Base-by-base conservation (phyloP, 805 yeast genomes). In the Teunomyces cretensis region DNA sequence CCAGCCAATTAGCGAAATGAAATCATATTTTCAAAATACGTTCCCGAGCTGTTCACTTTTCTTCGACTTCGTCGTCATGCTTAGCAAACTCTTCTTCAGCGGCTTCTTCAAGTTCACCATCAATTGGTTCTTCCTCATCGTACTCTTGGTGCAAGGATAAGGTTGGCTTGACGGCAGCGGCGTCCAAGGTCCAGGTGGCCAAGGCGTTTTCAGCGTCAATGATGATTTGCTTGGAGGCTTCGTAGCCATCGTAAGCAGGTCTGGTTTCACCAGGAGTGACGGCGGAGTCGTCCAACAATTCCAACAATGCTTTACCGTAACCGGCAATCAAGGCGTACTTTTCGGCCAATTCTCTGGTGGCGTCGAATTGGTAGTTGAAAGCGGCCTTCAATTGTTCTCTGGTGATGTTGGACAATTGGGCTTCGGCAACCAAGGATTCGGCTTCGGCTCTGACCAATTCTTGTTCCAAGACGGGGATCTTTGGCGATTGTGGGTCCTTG, bases 181-280 rank as follows among this genome's bases (percentile, higher is more conserved):
- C 72, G 60, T 86, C 94, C 58, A 86, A 78, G 54, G 95, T 86
- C 95, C 95, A 86, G 42, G 85, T 76, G 53, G 87, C 86, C 65
- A 86, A 76, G 45, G 94, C 90, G 54, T 81, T 83, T 71, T 86
- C 95, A 53, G 90, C 88, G 61, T 86, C 95, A 56, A 86, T 82
- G 59, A 86, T 86, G 67, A 86, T 86, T 72, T 86, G 95, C 72
- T 86, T 86, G 33, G 92, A 84, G 39, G 92, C 90, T 67, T 86
- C 94, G 66, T 86, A 86, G 56, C 95, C 95, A 59, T 86, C 95
- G 65, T 86, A 86, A 47, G 91, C 86, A 33, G 91, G 86, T 81
- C 94, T 84, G 40, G 92, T 86, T 74, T 87, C 96, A 76, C 96
- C 96, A 48, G 96, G 96, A 48, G 92, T 86, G 42, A 87, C 92